phyloP scores from a whole-genome alignment of 257 asterid genomes.

The Salvia miltiorrhiza region DNA sequence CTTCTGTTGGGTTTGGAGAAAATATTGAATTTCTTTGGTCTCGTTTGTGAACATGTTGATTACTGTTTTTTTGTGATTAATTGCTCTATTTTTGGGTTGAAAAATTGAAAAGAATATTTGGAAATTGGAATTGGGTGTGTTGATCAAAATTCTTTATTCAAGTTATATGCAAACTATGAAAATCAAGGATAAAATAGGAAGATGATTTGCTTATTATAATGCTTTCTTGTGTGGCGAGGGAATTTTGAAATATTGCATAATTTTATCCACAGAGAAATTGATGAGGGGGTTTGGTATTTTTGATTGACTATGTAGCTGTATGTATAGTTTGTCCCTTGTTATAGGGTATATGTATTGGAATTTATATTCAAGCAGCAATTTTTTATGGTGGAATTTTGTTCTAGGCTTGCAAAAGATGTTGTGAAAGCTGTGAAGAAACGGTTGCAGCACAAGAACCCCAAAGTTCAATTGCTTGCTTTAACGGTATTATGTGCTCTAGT shows the following conservation, averaged over 20 bases:
- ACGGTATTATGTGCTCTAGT: conserved; percentile 50
- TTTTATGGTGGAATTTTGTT: conserved; percentile 10
- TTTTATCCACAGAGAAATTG: neutral
- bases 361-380: neutral
- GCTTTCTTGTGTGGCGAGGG: conserved; percentile 1
- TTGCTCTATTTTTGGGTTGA: conserved; percentile 2
- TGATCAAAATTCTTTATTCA: neutral
- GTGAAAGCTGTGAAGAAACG: conserved; percentile 87
- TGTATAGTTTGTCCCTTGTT: neutral
- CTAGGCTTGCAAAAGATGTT: conserved; percentile 75
- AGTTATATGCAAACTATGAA: neutral
- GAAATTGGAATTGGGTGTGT: conserved; percentile 10
- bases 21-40: neutral
- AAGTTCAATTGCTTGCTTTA: conserved; percentile 83
- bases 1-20: conserved; percentile 11
- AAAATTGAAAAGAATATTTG: neutral
- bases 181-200: neutral
- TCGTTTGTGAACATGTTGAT: conserved; percentile 8
- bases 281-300: neutral
- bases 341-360: neutral
- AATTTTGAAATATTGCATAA: neutral
- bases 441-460: conserved; percentile 91
- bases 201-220: neutral
- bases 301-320: neutral
- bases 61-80: conserved; percentile 4